These are phyloP conservation scores for Talaromyces albobiverticillius DNA, from an alignment of 2,329 filamentous ascomycete species.

Conservation along the genomic window DNA sequence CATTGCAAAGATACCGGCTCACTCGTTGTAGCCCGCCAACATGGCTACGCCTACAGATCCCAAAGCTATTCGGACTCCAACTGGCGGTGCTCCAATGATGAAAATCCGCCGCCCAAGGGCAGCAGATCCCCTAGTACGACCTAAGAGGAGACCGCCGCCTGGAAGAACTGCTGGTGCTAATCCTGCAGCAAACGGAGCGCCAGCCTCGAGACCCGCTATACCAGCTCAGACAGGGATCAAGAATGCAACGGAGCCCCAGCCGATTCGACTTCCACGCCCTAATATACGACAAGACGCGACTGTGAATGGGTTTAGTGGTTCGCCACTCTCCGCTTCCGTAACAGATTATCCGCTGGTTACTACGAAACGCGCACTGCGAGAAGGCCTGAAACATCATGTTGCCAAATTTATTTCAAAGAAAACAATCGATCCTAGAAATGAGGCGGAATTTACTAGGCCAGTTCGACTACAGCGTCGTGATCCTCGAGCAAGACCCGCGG, in stretches of 20 bases:
- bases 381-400: constrained; percentile 80
- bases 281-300: constrained; percentile 29
- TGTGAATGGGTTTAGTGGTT: constrained; percentile 42
- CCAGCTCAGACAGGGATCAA: constrained; percentile 14
- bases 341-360: constrained; percentile 70
- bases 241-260: constrained; percentile 18
- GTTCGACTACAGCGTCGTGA: constrained; percentile 88
- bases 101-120: constrained; percentile 50
- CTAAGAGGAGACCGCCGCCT: constrained; percentile 48
- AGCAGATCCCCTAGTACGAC: constrained; percentile 63
- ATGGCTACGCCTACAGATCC: constrained; percentile 42
- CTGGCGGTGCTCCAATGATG: constrained; percentile 44
- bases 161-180: constrained; percentile 14
- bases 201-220: constrained; percentile 21
- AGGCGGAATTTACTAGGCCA: constrained; percentile 80
- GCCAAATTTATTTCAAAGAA: constrained; percentile 72
- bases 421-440: constrained; percentile 66
- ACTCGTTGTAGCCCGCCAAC: constrained; percentile 9
- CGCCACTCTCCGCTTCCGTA: constrained; percentile 38
- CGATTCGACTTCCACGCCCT: constrained; percentile 21
- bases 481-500: constrained; percentile 60
- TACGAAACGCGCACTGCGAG: constrained; percentile 74
- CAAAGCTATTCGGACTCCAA: constrained; percentile 47
- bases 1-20: not conserved
- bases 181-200: constrained; percentile 24